phyloP scores from a whole-genome alignment of 2,329 filamentous ascomycete genomes.

The Cladosporium sp. region DNA sequence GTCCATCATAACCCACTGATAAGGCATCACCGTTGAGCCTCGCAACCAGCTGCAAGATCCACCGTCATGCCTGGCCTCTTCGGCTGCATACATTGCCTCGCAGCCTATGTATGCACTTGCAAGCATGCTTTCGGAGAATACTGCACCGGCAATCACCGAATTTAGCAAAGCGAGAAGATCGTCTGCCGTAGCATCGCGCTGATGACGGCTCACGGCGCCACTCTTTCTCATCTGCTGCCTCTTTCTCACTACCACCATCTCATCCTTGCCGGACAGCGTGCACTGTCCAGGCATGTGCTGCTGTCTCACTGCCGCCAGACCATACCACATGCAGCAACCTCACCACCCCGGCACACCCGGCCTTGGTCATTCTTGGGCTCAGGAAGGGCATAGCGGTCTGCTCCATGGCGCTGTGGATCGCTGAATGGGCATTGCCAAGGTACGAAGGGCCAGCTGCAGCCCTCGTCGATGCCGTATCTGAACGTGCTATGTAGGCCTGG shows the following conservation, averaged over 20 bases:
- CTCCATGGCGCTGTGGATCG: slow-evolving; percentile 13
- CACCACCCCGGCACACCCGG: slow-evolving; percentile 6
- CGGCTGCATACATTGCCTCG: slow-evolving; percentile 11
- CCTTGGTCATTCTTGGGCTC: not conserved
- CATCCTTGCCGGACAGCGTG: slow-evolving; percentile 1
- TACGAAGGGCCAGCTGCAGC: not conserved
- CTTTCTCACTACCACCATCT: not conserved
- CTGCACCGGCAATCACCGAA: slow-evolving; percentile 18
- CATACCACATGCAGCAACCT: slow-evolving; percentile 18
- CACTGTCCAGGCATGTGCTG: slow-evolving; percentile 26
- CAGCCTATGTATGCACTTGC: slow-evolving; percentile 4
- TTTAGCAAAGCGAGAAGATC: slow-evolving; percentile 15
- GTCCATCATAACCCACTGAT: not conserved
- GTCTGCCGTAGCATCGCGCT: not conserved
- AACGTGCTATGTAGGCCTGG: slow-evolving; percentile 2
- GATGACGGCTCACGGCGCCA: slow-evolving; percentile 8
- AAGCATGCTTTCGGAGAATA: slow-evolving; percentile 18
- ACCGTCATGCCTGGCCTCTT: not conserved
- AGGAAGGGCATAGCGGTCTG: slow-evolving; percentile 1
- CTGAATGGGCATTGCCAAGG: slow-evolving; percentile 15
- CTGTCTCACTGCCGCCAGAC: slow-evolving; percentile 24
- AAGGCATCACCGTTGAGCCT: not conserved
- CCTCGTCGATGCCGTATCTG: slow-evolving; percentile 9
- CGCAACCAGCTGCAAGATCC: slow-evolving; percentile 10
- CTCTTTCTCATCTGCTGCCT: not conserved